phyloP scores from a whole-genome alignment of 2,329 filamentous ascomycete genomes.

The Nemania sp. region DNA sequence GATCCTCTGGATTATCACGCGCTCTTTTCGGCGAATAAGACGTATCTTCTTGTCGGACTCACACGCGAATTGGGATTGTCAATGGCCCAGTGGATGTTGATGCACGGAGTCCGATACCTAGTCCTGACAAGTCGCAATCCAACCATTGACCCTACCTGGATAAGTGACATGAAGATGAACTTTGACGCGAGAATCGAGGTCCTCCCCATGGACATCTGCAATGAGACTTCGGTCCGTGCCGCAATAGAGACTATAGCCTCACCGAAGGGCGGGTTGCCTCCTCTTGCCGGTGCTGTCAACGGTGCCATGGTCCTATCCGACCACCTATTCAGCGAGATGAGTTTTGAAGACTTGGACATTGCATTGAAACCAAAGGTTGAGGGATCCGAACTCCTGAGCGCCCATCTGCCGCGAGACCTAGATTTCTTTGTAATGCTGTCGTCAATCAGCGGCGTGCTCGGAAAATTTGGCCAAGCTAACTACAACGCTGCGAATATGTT shows the following conservation, averaged over 20 bases:
- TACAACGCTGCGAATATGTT: constrained; percentile 14
- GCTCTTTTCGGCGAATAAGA: constrained; percentile 28
- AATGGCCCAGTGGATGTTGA: constrained; percentile 38
- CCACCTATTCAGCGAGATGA: constrained; percentile 29
- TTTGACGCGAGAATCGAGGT: too few relatives aligned
- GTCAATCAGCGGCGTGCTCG: constrained; percentile 26
- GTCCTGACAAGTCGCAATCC: constrained; percentile 41
- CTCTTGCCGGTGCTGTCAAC: constrained; percentile 43
- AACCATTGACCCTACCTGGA: constrained; percentile 29
- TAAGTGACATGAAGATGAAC: constrained; percentile 23
- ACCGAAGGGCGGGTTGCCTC: constrained; percentile 30
- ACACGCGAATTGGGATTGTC: constrained; percentile 37
- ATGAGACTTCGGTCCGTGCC: constrained; percentile 3
- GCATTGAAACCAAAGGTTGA: constrained; percentile 40
- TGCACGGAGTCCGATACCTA: constrained; percentile 36
- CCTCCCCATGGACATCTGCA: not conserved
- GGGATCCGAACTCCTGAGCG: constrained; percentile 37
- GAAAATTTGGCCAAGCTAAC: constrained; percentile 17
- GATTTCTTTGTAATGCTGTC: constrained; percentile 45
- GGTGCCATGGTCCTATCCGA: constrained; percentile 46
- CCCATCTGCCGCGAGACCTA: constrained; percentile 35
- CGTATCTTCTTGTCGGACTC: constrained; percentile 40
- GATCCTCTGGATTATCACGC: not conserved
- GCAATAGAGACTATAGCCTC: not conserved
- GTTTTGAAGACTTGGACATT: constrained; percentile 27